Evolutionary conservation across 1,284 basidiomycete genomes (phyloP), one percentile per base, ranked within the genome.

Genomic region (Tilletia setariae): DNA sequence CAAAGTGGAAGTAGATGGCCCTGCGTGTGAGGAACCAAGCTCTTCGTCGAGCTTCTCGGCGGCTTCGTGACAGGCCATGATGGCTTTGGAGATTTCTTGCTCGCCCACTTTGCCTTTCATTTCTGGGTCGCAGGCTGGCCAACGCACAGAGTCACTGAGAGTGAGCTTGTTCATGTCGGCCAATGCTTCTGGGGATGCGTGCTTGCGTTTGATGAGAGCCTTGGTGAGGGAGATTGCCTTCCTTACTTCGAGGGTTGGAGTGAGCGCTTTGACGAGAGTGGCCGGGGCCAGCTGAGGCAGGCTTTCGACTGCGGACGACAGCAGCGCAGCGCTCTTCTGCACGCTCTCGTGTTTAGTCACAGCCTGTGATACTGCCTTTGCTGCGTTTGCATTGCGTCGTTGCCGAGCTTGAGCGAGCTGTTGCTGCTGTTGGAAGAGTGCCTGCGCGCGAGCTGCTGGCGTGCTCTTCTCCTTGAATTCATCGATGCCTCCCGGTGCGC

Each of bases 381-480:
- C 15, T 9, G 56, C 28, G 56, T 15, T 40, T 25, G 25, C 30
- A 13, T 9, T 40, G 35, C 35, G 56, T 32, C 30, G 13, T 61
- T 35, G 56, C 28, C 4, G n/a, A 6, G n/a, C n/a, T 56, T 56
- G 51, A 23, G 51, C 51, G 51, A 15, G 25, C 51, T 23, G 21
- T 7, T 28, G 51, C 21, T 19, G n/a, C 6, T 61, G 56, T 30
- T 61, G 6, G 56, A 61, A 61, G 28, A 61, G 56, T 1, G 23
- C 23, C 7, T 9, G 11, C 4, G 56, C 56, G 2, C 56, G 25
- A 32, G 56, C 56, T 32, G 56, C 56, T 9, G 56, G 56, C 32
- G 56, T 61, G 25, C 30, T 35, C 30, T 61, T 32, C 56, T 61
- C 56, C 16, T 61, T 61, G 56, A 61, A 61, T 6, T 61, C 56